Percentiles rank a stretch among this genome's conserved stretches.
These are phyloP conservation scores for Remersonia thermophila DNA, from an alignment of 2,329 filamentous ascomycete species.

Conservation along the genomic window DNA sequence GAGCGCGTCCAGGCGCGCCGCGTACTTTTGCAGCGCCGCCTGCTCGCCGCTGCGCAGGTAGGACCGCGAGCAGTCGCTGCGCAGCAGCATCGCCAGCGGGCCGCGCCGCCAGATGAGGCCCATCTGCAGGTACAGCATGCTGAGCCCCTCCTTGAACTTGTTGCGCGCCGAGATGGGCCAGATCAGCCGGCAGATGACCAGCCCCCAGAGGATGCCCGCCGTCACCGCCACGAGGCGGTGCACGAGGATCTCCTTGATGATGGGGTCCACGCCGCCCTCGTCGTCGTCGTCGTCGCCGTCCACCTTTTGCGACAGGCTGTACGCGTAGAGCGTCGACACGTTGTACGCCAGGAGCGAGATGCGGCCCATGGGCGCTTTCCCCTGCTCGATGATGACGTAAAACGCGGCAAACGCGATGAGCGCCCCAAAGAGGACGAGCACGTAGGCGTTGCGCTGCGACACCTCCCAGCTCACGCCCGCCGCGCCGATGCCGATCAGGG, in stretches of 20 bases:
- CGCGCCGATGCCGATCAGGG: slow-evolving; percentile 63
- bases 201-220: slow-evolving; percentile 79
- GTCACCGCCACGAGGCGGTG: slow-evolving; percentile 83
- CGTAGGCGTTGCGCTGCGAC: slow-evolving; percentile 58
- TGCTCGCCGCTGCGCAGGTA: slow-evolving; percentile 89
- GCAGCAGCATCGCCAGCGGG: slow-evolving; percentile 62
- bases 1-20: slow-evolving; percentile 60
- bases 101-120: slow-evolving; percentile 93
- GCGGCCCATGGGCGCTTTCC: slow-evolving; percentile 79
- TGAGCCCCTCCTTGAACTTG: slow-evolving; percentile 81
- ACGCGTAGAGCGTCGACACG: slow-evolving; percentile 85
- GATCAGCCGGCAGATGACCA: slow-evolving; percentile 76
- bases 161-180: slow-evolving; percentile 87
- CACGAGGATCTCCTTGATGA: slow-evolving; percentile 76
- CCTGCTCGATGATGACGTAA: slow-evolving; percentile 74
- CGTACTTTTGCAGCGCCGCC: slow-evolving; percentile 71
- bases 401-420: slow-evolving; percentile 72
- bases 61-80: slow-evolving; percentile 43
- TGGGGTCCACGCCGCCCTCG: slow-evolving; percentile 70
- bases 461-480: slow-evolving; percentile 69
- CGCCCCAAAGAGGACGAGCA: slow-evolving; percentile 72
- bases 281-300: slow-evolving; percentile 75
- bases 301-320: slow-evolving; percentile 71
- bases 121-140: slow-evolving; percentile 88
- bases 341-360: slow-evolving; percentile 96